A percentile compares a stretch with the other conserved stretches of the same genome.
phyloP scores from a whole-genome alignment of 768 basidiomycete genomes.

The Cantharellus anzutake region DNA sequence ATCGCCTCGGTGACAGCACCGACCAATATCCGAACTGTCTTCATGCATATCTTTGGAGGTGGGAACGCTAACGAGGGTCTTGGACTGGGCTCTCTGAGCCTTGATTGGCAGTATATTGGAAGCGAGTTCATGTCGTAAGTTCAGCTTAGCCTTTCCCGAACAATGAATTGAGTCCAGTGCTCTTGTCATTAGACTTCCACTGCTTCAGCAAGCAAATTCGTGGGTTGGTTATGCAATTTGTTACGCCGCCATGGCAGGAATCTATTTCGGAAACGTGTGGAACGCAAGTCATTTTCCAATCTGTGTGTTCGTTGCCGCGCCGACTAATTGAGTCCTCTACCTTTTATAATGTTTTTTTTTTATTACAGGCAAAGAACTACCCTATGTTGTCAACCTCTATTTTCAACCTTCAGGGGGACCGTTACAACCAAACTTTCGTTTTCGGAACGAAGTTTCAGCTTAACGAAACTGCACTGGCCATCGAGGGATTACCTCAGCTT shows the following conservation, averaged over 20 bases:
- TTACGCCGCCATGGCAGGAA: slow-evolving; percentile 32
- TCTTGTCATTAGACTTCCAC: neutral
- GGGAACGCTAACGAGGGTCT: slow-evolving; percentile 47
- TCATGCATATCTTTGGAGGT: slow-evolving; percentile 51
- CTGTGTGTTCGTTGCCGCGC: neutral
- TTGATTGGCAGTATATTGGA: slow-evolving; percentile 52
- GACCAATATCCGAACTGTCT: slow-evolving; percentile 24
- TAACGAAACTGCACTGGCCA: slow-evolving; percentile 34
- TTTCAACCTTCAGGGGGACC: slow-evolving; percentile 33
- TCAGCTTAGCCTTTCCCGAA: neutral
- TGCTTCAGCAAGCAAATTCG: slow-evolving; percentile 26
- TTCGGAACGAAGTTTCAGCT: slow-evolving; percentile 32
- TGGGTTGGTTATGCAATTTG: slow-evolving; percentile 36
- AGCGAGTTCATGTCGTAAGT: slow-evolving; percentile 20
- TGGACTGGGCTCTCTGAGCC: slow-evolving; percentile 37
- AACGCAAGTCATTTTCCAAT: slow-evolving; percentile 23
- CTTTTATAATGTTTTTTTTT: neutral
- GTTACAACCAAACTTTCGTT: slow-evolving; percentile 35
- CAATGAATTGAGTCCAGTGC: neutral
- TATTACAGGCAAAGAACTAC: slow-evolving; percentile 27
- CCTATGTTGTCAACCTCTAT: slow-evolving; percentile 44
- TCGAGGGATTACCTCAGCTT: slow-evolving; percentile 29
- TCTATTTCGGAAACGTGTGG: slow-evolving; percentile 49
- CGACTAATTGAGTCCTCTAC: neutral
- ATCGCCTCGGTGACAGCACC: slow-evolving; percentile 35